Conservation (phyloP, 2,329 filamentous ascomycete genomes). For the Colletotrichum trifolii region DNA sequence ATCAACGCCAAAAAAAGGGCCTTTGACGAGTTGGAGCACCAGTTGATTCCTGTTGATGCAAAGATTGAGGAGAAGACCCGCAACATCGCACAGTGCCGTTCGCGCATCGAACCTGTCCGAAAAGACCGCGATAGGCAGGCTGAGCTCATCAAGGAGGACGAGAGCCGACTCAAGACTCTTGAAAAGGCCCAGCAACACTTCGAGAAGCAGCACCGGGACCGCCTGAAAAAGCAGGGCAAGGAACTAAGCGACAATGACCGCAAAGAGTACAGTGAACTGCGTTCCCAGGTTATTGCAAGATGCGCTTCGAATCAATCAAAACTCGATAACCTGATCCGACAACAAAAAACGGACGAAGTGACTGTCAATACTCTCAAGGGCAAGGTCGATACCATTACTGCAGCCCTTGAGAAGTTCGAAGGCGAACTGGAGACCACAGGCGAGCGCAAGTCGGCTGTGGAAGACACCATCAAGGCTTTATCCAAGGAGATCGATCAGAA, state of each 20-base stretch:
- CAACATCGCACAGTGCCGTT: constrained; percentile 75
- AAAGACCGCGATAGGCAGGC: constrained; percentile 82
- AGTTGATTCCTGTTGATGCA: constrained; percentile 88
- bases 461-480: constrained; percentile 73
- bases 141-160: constrained; percentile 75
- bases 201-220: constrained; percentile 87
- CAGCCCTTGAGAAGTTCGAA: constrained; percentile 78
- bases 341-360: constrained; percentile 91
- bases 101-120: constrained; percentile 75
- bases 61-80: constrained; percentile 84
- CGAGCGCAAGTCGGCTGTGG: constrained; percentile 73
- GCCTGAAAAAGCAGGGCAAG: constrained; percentile 86
- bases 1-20: constrained; percentile 89
- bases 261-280: constrained; percentile 88
- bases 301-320: constrained; percentile 84
- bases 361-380: constrained; percentile 90
- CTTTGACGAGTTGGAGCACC: constrained; percentile 87
- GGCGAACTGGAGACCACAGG: constrained; percentile 76
- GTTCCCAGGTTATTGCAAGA: constrained; percentile 84
- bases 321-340: constrained; percentile 86
- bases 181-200: constrained; percentile 90
- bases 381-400: constrained; percentile 83
- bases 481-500: constrained; percentile 83
- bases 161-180: constrained; percentile 85
- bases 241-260: constrained; percentile 87